These are phyloP conservation scores for Annulohypoxylon moriforme DNA, from an alignment of 495 filamentous ascomycete genomes.

Conservation along the genomic window DNA sequence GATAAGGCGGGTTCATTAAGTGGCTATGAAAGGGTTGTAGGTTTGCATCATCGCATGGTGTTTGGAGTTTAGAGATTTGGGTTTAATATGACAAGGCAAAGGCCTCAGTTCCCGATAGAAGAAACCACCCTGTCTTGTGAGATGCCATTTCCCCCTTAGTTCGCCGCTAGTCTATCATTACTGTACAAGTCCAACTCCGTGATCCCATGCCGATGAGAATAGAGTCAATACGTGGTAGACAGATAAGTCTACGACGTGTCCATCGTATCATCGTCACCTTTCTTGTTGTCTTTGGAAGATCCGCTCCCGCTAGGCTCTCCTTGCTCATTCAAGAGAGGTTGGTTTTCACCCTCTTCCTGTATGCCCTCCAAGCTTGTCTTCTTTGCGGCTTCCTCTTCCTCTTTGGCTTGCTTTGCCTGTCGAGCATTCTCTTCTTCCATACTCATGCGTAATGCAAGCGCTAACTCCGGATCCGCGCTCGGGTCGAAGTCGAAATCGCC, in stretches of 20 bases:
- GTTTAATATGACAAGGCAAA: conserved; percentile 8
- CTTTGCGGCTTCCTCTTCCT: conserved; percentile 72
- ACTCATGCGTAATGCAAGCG: conserved; percentile 95
- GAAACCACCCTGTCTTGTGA: conserved; percentile 10
- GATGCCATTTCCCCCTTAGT: conserved; percentile 24
- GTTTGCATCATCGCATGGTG: conserved; percentile 43
- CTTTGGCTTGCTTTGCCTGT: conserved; percentile 84
- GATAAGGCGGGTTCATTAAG: conserved; percentile 10
- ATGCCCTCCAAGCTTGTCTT: conserved; percentile 83
- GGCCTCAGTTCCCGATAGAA: conserved; percentile 20
- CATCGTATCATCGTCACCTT: conserved; percentile 86
- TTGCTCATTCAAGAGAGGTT: conserved; percentile 72
- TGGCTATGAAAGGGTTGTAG: conserved; percentile 16
- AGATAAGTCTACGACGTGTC: conserved; percentile 70
- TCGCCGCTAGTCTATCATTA: conserved; percentile 41
- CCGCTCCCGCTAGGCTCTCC: conserved; percentile 74
- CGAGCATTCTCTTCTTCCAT: conserved; percentile 97
- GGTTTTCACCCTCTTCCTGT: conserved; percentile 79
- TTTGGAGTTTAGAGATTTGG: conserved; percentile 40
- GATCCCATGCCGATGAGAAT: conserved; percentile 28
- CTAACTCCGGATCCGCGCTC: conserved; percentile 88
- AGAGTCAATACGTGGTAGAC: conserved; percentile 3
- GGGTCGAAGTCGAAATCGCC: conserved; percentile 80
- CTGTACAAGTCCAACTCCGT: conserved; percentile 45
- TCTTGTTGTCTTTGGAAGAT: conserved; percentile 65